These are phyloP conservation scores for Exophiala aquamarina DNA, from an alignment of 2,329 filamentous ascomycete species.

Conservation along the genomic window DNA sequence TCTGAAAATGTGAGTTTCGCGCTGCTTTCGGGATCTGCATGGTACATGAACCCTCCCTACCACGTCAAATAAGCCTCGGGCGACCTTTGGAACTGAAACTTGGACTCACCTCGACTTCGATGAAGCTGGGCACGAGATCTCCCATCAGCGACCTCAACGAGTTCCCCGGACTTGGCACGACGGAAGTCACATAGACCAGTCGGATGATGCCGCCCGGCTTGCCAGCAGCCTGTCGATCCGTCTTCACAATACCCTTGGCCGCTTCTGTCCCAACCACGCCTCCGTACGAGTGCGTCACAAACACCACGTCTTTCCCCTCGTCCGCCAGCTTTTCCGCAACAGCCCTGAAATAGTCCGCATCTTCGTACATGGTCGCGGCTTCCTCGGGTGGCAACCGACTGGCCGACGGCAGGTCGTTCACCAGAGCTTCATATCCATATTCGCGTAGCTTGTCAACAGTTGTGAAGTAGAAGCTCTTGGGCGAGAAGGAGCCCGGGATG, in stretches of 20 bases:
- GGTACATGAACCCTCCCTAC: conserved; percentile 17
- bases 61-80: no score
- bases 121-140: conserved; percentile 1
- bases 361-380: conserved; percentile 31
- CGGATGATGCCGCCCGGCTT: conserved; percentile 27
- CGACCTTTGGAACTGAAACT: no score
- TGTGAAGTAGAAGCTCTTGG: conserved; percentile 9
- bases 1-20: conserved; percentile 10
- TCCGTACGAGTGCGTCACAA: conserved; percentile 37
- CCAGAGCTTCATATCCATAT: conserved; percentile 32
- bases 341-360: conserved; percentile 32
- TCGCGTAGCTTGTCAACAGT: conserved; percentile 32
- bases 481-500: conserved; percentile 34
- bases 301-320: conserved; percentile 30
- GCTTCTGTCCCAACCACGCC: conserved; percentile 34
- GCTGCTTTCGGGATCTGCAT: conserved; percentile 11
- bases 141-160: conserved; percentile 14
- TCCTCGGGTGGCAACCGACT: conserved; percentile 21
- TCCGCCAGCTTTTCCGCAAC: conserved; percentile 28
- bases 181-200: conserved; percentile 30
- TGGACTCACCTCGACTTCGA: conserved; percentile 11
- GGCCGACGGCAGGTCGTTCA: conserved; percentile 31
- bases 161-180: conserved; percentile 15
- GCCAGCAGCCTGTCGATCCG: conserved; percentile 22
- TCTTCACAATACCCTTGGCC: conserved; percentile 28